Conservation (phyloP, 1,284 basidiomycete species). For the Sporisorium sorghi region DNA sequence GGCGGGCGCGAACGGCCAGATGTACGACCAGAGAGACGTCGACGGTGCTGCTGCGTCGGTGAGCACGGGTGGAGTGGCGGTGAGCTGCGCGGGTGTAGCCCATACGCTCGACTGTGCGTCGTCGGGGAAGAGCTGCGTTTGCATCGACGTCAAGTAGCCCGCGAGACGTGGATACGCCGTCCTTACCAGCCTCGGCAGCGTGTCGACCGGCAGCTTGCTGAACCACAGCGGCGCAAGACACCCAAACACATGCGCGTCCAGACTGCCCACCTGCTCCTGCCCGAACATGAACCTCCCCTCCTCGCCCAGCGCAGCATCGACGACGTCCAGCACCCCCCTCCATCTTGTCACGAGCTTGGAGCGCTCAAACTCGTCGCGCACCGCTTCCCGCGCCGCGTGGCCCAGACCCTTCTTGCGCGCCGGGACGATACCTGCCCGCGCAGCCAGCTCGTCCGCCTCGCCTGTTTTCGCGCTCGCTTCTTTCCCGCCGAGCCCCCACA, state of each 20-base stretch:
- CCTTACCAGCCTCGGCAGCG: slow-evolving; percentile 31
- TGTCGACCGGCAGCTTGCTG: slow-evolving; percentile 31
- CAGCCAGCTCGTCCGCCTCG: slow-evolving; percentile 44
- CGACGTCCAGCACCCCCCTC: slow-evolving; percentile 33
- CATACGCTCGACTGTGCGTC: neutral
- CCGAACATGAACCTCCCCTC: neutral
- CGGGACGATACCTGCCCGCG: slow-evolving; percentile 43
- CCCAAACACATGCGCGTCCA: slow-evolving; percentile 52
- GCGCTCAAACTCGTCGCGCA: slow-evolving; percentile 41
- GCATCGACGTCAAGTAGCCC: slow-evolving; percentile 21
- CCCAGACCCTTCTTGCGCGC: slow-evolving; percentile 37
- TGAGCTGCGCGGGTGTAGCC: slow-evolving; percentile 15
- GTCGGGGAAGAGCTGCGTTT: slow-evolving; percentile 29
- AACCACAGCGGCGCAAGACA: slow-evolving; percentile 53
- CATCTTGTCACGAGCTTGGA: slow-evolving; percentile 36
- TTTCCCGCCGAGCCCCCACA: slow-evolving; percentile 55
- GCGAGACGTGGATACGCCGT: slow-evolving; percentile 35
- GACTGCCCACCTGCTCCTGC: slow-evolving; percentile 25
- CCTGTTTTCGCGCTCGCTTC: slow-evolving; percentile 34
- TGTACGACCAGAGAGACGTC: slow-evolving; percentile 11
- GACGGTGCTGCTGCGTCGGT: neutral
- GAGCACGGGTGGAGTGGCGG: slow-evolving; percentile 6
- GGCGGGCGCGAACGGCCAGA: slow-evolving; percentile 24
- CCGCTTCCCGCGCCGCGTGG: slow-evolving; percentile 27
- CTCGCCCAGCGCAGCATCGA: slow-evolving; percentile 21